Conservation (phyloP, 2,329 filamentous ascomycete species). For the Aspergillus calidoustus region DNA sequence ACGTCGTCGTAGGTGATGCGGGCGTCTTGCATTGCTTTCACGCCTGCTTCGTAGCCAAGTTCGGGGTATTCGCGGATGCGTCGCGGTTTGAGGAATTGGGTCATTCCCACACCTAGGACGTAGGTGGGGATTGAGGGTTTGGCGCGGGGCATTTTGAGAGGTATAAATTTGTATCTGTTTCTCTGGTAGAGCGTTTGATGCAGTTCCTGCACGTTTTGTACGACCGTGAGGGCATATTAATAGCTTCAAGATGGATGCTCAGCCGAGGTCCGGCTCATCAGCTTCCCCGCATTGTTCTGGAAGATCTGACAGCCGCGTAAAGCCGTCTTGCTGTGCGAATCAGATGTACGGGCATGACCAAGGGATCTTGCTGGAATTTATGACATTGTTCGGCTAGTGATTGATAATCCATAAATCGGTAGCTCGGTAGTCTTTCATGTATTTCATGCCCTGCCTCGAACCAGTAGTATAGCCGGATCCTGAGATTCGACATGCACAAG, state of each 20-base stretch:
- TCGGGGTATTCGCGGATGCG: constrained; percentile 95
- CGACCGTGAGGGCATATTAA: not conserved
- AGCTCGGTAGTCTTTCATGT: not conserved
- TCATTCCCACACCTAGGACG: constrained; percentile 97
- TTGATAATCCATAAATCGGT: not conserved
- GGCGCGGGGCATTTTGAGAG: constrained; percentile 2
- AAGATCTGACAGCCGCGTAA: not conserved
- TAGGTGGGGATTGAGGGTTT: constrained; percentile 61
- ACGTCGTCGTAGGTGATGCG: constrained; percentile 97
- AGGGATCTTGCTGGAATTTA: not conserved
- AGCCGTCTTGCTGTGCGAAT: not conserved
- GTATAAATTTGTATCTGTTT: not conserved
- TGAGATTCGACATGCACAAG: not conserved
- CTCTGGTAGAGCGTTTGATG: not conserved
- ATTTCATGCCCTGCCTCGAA: not conserved
- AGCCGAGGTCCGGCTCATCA: constrained; percentile 10
- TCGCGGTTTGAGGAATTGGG: constrained; percentile 97
- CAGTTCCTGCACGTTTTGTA: not conserved
- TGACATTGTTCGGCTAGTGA: not conserved
- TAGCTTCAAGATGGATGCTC: not conserved
- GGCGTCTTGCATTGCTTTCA: constrained; percentile 76
- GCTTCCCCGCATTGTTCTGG: constrained; percentile 2
- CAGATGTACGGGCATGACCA: not conserved
- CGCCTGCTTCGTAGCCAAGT: constrained; percentile 87
- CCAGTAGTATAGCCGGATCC: not conserved